A percentile compares a stretch with the other conserved stretches of the same genome.
Conservation (phyloP, 1,284 basidiomycete species). For the Termitomyces sp. region DNA sequence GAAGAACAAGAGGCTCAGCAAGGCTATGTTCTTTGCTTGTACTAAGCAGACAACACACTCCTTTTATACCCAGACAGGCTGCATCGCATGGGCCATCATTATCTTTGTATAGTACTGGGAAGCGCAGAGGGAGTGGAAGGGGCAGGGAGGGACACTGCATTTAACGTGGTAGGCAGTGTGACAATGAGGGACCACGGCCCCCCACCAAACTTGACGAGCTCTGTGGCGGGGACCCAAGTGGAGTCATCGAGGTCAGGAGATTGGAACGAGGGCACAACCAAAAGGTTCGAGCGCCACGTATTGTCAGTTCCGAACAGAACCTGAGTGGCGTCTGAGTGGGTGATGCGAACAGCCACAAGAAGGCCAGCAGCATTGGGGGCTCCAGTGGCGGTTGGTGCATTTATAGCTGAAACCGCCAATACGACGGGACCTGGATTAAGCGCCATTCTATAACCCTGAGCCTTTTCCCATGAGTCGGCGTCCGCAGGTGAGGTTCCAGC, state of each 20-base stretch:
- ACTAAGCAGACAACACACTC: no score
- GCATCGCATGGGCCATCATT: no score
- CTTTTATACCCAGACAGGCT: no score
- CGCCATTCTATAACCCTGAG: slow-evolving; percentile 13
- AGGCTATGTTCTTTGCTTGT: no score
- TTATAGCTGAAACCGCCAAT: slow-evolving; percentile 13
- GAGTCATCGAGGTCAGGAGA: slow-evolving; percentile 13
- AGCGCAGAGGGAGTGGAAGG: slow-evolving; percentile 1
- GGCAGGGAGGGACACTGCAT: slow-evolving; percentile 8
- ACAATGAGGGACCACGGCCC: slow-evolving; percentile 9
- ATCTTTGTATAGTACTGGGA: neutral
- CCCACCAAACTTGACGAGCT: slow-evolving; percentile 8
- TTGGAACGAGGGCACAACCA: slow-evolving; percentile 8
- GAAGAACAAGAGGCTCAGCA: neutral
- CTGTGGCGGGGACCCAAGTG: slow-evolving; percentile 7
- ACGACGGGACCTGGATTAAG: slow-evolving; percentile 12
- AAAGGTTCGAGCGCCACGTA: slow-evolving; percentile 6
- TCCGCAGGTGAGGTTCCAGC: slow-evolving; percentile 5
- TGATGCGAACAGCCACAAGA: slow-evolving; percentile 13
- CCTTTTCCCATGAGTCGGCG: slow-evolving; percentile 9
- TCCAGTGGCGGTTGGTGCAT: slow-evolving; percentile 1
- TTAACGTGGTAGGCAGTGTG: slow-evolving; percentile 5
- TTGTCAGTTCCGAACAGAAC: slow-evolving; percentile 6
- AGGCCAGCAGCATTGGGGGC: slow-evolving; percentile 12
- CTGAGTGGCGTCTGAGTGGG: slow-evolving; percentile 13